phyloP scores from a whole-genome alignment of 768 basidiomycete genomes.

The Chiua virens region DNA sequence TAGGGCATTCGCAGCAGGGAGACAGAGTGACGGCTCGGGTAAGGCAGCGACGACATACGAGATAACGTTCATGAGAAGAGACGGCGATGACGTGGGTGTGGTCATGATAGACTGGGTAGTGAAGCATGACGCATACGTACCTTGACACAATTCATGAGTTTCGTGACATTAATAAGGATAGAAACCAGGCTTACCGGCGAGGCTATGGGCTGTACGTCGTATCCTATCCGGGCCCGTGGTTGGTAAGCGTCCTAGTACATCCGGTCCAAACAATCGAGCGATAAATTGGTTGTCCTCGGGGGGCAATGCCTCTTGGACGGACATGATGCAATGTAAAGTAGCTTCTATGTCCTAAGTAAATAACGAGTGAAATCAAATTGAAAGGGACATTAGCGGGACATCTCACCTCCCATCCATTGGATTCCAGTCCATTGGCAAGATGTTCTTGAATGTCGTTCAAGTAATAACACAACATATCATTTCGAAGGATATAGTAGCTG shows the following conservation, averaged over 20 bases:
- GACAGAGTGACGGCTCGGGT: slow-evolving; percentile 60
- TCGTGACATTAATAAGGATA: not conserved
- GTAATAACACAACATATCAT: slow-evolving; percentile 76
- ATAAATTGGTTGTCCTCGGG: slow-evolving; percentile 55
- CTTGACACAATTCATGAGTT: slow-evolving; percentile 34
- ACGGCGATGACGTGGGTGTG: slow-evolving; percentile 31
- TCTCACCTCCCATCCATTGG: slow-evolving; percentile 73
- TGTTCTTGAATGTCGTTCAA: slow-evolving; percentile 60
- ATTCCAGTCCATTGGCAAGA: slow-evolving; percentile 43
- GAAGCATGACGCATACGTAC: slow-evolving; percentile 80
- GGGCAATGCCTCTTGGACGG: slow-evolving; percentile 84
- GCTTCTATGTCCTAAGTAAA: slow-evolving; percentile 76
- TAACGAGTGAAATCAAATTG: not conserved
- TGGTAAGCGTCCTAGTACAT: slow-evolving; percentile 69
- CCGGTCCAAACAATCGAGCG: slow-evolving; percentile 65
- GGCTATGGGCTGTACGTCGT: slow-evolving; percentile 67
- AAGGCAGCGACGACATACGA: slow-evolving; percentile 72
- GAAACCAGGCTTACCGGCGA: slow-evolving; percentile 60
- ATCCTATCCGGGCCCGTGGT: slow-evolving; percentile 62
- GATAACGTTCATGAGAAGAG: slow-evolving; percentile 63
- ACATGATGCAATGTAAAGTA: slow-evolving; percentile 81
- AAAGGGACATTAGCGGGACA: not conserved
- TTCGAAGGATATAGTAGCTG: slow-evolving; percentile 84
- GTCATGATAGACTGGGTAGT: slow-evolving; percentile 44
- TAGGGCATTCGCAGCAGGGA: slow-evolving; percentile 77